Evolutionary conservation across 108 stramenopile genomes (phyloP).

Genomic region (Nannochloropsis granulata): DNA sequence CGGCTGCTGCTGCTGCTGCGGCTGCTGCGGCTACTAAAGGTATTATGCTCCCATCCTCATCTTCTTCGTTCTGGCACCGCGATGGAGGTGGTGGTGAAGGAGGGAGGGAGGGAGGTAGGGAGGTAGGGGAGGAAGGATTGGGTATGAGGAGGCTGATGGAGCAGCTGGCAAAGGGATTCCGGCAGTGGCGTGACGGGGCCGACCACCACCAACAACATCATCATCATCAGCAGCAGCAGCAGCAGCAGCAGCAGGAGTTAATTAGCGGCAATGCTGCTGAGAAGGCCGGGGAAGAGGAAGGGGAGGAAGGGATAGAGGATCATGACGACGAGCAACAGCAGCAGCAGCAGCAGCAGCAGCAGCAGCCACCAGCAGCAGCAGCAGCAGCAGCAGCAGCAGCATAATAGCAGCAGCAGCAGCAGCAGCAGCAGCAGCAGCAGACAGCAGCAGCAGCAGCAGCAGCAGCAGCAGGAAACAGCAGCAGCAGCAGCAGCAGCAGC

Average conservation of each 20-base stretch:
- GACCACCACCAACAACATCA: too few species aligned
- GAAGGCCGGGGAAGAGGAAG: background rate
- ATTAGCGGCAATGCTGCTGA: too few species aligned
- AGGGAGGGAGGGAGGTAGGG: background rate
- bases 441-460: too few species aligned
- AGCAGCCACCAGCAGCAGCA: background rate
- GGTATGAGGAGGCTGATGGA: background rate
- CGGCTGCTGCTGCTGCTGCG: too few species aligned
- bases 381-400: background rate
- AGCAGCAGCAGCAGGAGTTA: too few species aligned
- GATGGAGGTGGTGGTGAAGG: background rate
- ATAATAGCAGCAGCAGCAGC: background rate
- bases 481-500: background rate
- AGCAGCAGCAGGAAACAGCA: background rate
- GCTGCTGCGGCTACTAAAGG: too few species aligned
- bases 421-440: background rate
- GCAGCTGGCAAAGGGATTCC: background rate
- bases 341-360: background rate
- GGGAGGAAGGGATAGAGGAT: background rate
- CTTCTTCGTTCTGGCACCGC: too few species aligned
- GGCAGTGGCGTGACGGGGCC: background rate
- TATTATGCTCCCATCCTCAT: too few species aligned
- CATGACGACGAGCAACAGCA: background rate
- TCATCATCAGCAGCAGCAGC: too few species aligned
- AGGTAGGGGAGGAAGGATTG: background rate